phyloP scores from a whole-genome alignment of 1,284 basidiomycete genomes.

The Leccinum colubrinum region DNA sequence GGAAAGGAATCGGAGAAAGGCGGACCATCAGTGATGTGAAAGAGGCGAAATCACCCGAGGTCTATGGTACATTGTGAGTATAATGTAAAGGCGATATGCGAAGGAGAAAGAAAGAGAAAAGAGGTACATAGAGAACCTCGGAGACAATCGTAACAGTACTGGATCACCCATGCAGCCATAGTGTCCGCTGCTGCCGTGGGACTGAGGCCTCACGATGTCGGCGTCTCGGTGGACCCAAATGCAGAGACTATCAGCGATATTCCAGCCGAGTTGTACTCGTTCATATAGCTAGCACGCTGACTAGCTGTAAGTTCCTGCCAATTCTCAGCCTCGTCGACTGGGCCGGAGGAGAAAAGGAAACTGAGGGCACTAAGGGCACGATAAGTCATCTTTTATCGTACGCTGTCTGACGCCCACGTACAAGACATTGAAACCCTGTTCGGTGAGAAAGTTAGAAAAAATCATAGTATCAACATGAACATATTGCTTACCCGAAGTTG shows the following conservation, averaged over 20 bases:
- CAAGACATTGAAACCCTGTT: slow-evolving; percentile 44
- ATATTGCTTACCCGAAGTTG: slow-evolving; percentile 36
- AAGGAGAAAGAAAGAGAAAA: no score
- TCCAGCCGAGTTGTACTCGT: slow-evolving; percentile 53
- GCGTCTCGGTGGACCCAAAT: slow-evolving; percentile 47
- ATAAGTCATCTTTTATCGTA: neutral
- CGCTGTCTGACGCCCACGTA: slow-evolving; percentile 8
- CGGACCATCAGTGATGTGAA: no score
- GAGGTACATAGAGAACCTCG: no score
- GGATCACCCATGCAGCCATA: slow-evolving; percentile 49
- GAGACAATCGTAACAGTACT: slow-evolving; percentile 19
- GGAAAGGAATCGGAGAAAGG: no score
- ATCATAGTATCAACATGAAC: neutral
- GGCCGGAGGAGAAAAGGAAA: slow-evolving; percentile 27
- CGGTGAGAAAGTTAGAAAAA: slow-evolving; percentile 1
- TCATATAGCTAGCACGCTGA: slow-evolving; percentile 43
- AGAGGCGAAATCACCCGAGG: no score
- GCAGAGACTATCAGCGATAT: slow-evolving; percentile 56
- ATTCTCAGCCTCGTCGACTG: slow-evolving; percentile 47
- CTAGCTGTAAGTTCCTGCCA: slow-evolving; percentile 41
- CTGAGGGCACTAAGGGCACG: slow-evolving; percentile 39
- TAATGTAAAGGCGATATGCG: no score
- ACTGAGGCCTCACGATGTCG: slow-evolving; percentile 44
- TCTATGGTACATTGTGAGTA: no score
- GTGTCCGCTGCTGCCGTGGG: slow-evolving; percentile 41